These are phyloP conservation scores for Uromyces viciae-fabae DNA, from an alignment of 1,284 basidiomycete genomes.

Conservation along the genomic window DNA sequence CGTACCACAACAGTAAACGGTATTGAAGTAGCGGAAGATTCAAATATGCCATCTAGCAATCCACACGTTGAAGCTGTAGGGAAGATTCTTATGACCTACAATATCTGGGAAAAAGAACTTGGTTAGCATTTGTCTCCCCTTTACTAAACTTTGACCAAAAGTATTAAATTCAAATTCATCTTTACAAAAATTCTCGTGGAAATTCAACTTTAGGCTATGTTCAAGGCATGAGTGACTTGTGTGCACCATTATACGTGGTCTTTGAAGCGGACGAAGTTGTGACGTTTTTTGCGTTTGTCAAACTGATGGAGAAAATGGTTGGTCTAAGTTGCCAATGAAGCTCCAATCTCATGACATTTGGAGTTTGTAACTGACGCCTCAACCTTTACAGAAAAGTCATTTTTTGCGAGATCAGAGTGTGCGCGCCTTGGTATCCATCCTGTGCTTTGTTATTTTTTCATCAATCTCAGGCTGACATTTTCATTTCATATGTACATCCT, in stretches of 20 bases:
- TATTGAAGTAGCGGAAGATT: slow-evolving; percentile 60
- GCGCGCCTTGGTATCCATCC: slow-evolving; percentile 7
- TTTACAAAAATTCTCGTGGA: too few species aligned
- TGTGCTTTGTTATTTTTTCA: neutral
- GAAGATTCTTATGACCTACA: slow-evolving; percentile 83
- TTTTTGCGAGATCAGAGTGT: slow-evolving; percentile 44
- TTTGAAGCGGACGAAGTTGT: slow-evolving; percentile 80
- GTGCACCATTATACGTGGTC: slow-evolving; percentile 86
- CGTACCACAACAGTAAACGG: slow-evolving; percentile 55
- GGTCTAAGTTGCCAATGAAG: slow-evolving; percentile 66
- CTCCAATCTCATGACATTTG: slow-evolving; percentile 19
- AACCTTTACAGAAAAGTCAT: slow-evolving; percentile 32
- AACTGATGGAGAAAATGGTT: slow-evolving; percentile 91
- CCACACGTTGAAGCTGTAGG: slow-evolving; percentile 76
- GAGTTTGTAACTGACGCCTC: slow-evolving; percentile 28
- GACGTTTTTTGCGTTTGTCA: slow-evolving; percentile 93
- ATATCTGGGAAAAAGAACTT: slow-evolving; percentile 75
- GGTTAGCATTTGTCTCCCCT: slow-evolving; percentile 61
- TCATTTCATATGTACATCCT: neutral
- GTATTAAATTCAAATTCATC: too few species aligned
- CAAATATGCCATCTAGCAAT: slow-evolving; percentile 77
- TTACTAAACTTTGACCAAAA: neutral
- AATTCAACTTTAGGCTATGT: slow-evolving; percentile 67
- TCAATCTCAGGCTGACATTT: slow-evolving; percentile 7
- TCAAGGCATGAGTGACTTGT: slow-evolving; percentile 96